These are phyloP conservation scores for Aspergillus japonicus DNA, from an alignment of 2,329 filamentous ascomycete species.

Conservation along the genomic window DNA sequence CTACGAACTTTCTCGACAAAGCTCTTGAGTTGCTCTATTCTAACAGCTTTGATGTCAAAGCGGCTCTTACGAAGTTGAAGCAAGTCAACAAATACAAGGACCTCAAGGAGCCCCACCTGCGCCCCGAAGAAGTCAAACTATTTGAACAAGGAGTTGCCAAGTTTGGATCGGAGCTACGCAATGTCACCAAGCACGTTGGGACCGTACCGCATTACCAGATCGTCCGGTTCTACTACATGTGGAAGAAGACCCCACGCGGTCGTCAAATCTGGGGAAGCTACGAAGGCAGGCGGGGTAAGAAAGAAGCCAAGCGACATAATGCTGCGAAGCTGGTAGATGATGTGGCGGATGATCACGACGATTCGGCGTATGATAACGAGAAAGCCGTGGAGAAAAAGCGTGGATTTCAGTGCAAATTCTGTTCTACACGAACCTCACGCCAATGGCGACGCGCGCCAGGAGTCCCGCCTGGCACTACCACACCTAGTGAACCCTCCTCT, in stretches of 20 bases:
- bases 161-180: constrained; percentile 84
- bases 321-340: constrained; percentile 82
- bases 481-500: constrained; percentile 62
- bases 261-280: constrained; percentile 88
- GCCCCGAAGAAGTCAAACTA: constrained; percentile 74
- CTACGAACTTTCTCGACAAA: constrained; percentile 85
- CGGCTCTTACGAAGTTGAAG: constrained; percentile 68
- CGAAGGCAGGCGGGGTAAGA: constrained; percentile 83
- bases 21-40: constrained; percentile 72
- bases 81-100: constrained; percentile 65
- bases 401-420: constrained; percentile 92
- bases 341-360: constrained; percentile 86
- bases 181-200: constrained; percentile 77
- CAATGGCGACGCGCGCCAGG: constrained; percentile 91
- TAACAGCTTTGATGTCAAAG: constrained; percentile 68
- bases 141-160: constrained; percentile 91
- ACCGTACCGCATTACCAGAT: constrained; percentile 75
- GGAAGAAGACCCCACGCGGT: constrained; percentile 91
- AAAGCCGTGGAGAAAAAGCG: constrained; percentile 80
- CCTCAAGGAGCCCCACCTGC: constrained; percentile 82
- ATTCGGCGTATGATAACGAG: constrained; percentile 89
- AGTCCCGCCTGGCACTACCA: constrained; percentile 67
- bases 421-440: constrained; percentile 71
- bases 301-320: constrained; percentile 67
- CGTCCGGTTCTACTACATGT: constrained; percentile 93